phyloP scores from a whole-genome alignment of 2,329 filamentous ascomycete species.

The Lachnellula subtilissima region DNA sequence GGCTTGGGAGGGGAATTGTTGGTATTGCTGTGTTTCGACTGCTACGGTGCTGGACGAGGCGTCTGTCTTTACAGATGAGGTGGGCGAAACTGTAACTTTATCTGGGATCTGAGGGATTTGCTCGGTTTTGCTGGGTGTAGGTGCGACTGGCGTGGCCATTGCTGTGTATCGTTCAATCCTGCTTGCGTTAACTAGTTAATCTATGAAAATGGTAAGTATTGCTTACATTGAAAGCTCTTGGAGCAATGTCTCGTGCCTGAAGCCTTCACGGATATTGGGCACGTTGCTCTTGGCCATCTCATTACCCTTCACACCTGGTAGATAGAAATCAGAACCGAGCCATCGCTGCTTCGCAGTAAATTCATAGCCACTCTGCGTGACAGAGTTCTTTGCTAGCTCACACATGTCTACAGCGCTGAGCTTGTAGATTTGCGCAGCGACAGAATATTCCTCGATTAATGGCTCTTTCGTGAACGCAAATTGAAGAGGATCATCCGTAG shows the following conservation, averaged over 20 bases:
- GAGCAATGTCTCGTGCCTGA: slow-evolving; percentile 77
- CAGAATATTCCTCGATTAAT: slow-evolving; percentile 95
- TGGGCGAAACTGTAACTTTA: slow-evolving; percentile 28
- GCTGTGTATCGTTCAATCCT: slow-evolving; percentile 34
- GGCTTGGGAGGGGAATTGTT: slow-evolving; percentile 31
- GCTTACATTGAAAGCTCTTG: slow-evolving; percentile 81
- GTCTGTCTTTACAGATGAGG: slow-evolving; percentile 32
- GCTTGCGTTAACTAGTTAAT: slow-evolving; percentile 2
- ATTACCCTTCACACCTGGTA: slow-evolving; percentile 79
- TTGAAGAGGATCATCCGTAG: slow-evolving; percentile 93
- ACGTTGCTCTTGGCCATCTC: slow-evolving; percentile 95
- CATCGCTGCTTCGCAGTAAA: slow-evolving; percentile 83
- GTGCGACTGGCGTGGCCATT: slow-evolving; percentile 19
- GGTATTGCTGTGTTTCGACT: slow-evolving; percentile 20
- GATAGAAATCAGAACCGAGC: slow-evolving; percentile 74
- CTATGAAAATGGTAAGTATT: neutral
- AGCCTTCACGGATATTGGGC: slow-evolving; percentile 85
- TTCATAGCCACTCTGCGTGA: slow-evolving; percentile 92
- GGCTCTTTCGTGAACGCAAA: slow-evolving; percentile 99
- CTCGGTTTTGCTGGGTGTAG: slow-evolving; percentile 27
- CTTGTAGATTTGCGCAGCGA: slow-evolving; percentile 98
- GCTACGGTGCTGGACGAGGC: slow-evolving; percentile 21
- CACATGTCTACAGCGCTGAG: slow-evolving; percentile 97
- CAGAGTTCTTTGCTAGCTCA: slow-evolving; percentile 92
- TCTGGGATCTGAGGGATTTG: slow-evolving; percentile 14